These are phyloP conservation scores for Amphibolis antarctica DNA, from an alignment of 106 monocot genomes.

Conservation along the genomic window DNA sequence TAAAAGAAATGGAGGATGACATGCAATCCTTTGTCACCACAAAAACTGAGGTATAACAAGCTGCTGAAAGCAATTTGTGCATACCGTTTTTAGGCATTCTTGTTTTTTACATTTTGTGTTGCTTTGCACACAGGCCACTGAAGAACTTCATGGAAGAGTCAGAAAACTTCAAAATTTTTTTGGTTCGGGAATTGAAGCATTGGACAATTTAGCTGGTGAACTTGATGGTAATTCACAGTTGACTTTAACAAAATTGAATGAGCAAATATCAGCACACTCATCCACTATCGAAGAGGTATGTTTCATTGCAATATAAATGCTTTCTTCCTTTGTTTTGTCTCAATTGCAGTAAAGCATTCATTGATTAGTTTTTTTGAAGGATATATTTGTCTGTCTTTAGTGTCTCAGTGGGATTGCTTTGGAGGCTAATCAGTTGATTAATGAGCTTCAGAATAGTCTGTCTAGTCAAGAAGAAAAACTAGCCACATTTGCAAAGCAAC, in stretches of 20 bases:
- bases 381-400: conserved; percentile 14
- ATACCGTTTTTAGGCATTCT: too few species aligned
- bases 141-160: conserved; percentile 47
- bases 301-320: not conserved
- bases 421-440: conserved; percentile 51
- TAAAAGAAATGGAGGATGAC: conserved; percentile 92
- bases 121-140: conserved; percentile 41
- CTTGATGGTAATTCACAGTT: conserved; percentile 67
- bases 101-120: not conserved
- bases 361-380: not conserved
- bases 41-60: conserved; percentile 66
- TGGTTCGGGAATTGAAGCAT: conserved; percentile 51
- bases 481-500: conserved; percentile 39
- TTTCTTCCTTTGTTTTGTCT: not conserved
- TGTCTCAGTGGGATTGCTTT: conserved; percentile 38
- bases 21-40: conserved; percentile 87
- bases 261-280: conserved; percentile 44
- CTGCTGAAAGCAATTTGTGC: too few species aligned
- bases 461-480: conserved; percentile 52
- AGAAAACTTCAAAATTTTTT: conserved; percentile 60
- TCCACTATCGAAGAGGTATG: conserved; percentile 50
- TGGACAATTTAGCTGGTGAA: conserved; percentile 68
- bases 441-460: conserved; percentile 38
- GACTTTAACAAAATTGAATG: conserved; percentile 43
- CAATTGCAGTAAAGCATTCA: not conserved